Base-by-base conservation (phyloP, 2,329 filamentous ascomycete genomes). In the Mycogone perniciosa region DNA sequence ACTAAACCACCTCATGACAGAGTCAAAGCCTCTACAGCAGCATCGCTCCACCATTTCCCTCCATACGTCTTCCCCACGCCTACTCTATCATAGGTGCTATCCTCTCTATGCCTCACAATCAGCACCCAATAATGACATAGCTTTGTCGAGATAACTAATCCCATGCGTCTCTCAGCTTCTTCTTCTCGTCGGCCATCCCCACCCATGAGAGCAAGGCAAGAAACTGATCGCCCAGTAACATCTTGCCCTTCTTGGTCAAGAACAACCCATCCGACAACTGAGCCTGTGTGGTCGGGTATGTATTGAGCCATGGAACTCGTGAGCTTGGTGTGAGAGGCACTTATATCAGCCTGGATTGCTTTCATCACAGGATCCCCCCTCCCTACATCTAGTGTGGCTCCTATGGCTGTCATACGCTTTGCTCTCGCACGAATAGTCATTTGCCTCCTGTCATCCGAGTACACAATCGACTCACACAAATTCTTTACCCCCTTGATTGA, bases 401-500 rank as follows among this genome's bases (percentile, higher is more conserved):
- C 11, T 20, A 42, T 8, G 2, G 6, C 20, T 5, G 44, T n/a
- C 7, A 51, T n/a, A 7, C 39, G 43, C 6, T 47, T 51, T 33
- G 43, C 48, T n/a, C 42, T 35, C 6, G 33, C 31, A 8, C 44
- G 42, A 31, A 54, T 41, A 13, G 27, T 52, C 31, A 52, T 13
- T 26, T 33, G 31, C 8, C 35, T 46, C 27, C 27, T n/a, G 34
- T 4, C 13, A 13, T 41, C 34, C 9, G 46, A 49, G 2, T 48
- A 42, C 9, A 9, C 33, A 9, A 55, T 42, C 3, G 46, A 50
- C 7, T 44, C 37, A 4, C 50, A 56, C 11, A 50, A n/a, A 30
- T 50, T 56, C 46, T 56, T 56, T 13, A 49, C 54, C 27, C 48
- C 46, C 26, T 54, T 41, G 7, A 56, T 52, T 5, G 34, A 31